Base-by-base conservation (phyloP, 257 asterid species). In the Haberlea rhodopensis region DNA sequence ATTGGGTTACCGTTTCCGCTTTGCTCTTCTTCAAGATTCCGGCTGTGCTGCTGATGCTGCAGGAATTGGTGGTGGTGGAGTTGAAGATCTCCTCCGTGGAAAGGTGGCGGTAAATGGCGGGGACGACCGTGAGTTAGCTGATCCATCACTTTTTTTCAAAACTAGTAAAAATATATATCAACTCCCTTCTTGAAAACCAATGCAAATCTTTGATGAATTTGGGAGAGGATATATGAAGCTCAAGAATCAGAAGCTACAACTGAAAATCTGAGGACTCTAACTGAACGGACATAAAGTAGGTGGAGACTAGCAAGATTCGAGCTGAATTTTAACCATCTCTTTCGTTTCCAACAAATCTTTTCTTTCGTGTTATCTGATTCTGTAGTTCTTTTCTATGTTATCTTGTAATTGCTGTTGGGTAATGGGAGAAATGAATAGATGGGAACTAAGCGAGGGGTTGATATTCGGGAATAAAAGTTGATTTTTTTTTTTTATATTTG, bases 1-100 rank as follows among this genome's bases (percentile, higher is more conserved):
- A n/a, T n/a, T n/a, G 78, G 70, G 6, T 75, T 65, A 54, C 32
- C 73, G 75, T 75, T 82, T 1, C 51, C 79, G 60, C 84, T 78
- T 16, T 76, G 91, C 69, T 80, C 91, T 22, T 86, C 95, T 23
- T 85, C 86, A 15, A 48, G 71, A 7, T 65, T 62, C 43, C 71
- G 79, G 5, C 52, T 84, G 18, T 57, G 77, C 32, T 75, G 82
- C 52, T 71, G 78, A 2, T 62, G 87, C 0, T 72, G 74, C 7
- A 74, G 85, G 59, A 66, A 69, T n/a, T 65, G 78, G 60, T 63
- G 85, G 55, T 82, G 91, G 79, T 83, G 95, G 58, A 87, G 84
- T 72, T 87, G 96, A 8, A 90, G 87, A 75, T 86, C 96, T 49
- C 95, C 56, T 0, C 75, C 67, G 79, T 78, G 85, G 26, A 91